Base-by-base conservation (phyloP, 1,284 basidiomycete species). In the Entoloma clypeatum region DNA sequence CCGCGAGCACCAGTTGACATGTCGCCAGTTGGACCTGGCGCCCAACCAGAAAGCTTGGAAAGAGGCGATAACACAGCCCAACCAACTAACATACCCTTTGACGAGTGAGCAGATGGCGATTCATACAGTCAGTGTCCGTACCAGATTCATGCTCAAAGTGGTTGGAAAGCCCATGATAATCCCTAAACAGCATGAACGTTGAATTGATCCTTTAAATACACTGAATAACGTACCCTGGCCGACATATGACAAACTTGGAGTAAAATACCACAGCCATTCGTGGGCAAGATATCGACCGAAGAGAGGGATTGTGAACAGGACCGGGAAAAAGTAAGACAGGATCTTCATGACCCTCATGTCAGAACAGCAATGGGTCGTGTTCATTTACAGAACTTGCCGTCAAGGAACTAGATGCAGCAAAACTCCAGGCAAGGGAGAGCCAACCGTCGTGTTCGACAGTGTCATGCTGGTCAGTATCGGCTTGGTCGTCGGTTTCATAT, bases 91-190 rank as follows among this genome's bases (percentile, higher is more conserved):
- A 96, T 96, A 25, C 94, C 93, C 77, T 88, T 52, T 16, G 55
- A 27, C 39, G 36, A 33, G 19, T 43, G 33, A 31, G 32, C 17
- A 27, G 23, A 34, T 14, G 22, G n/a, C n/a, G 5, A 30, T 28
- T 24, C 29, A 4, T 34, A 42, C 24, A 10, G 38, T 24, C 10
- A 19, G 18, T 16, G 17, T 17, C 17, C 71, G 54, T 55, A 87
- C 86, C 39, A 92, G 61, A 52, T 87, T 93, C 94, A 98, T 97
- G 57, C 88, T 90, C 19, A 95, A 58, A 0, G 92, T 94, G 0
- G 92, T 96, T 0, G 92, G 89, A 51, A 95, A 86, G 3, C 94
- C 94, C 95, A 98, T 98, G 59, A 98, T 98, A 50, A 98, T 93
- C 4, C 93, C 89, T 86, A 52, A 2, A 38, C 16, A 26, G 21